Percentiles rank a stretch among this genome's conserved stretches.
Evolutionary conservation across 495 filamentous ascomycete genomes (phyloP).

Genomic region (Cladorrhinum samala): DNA sequence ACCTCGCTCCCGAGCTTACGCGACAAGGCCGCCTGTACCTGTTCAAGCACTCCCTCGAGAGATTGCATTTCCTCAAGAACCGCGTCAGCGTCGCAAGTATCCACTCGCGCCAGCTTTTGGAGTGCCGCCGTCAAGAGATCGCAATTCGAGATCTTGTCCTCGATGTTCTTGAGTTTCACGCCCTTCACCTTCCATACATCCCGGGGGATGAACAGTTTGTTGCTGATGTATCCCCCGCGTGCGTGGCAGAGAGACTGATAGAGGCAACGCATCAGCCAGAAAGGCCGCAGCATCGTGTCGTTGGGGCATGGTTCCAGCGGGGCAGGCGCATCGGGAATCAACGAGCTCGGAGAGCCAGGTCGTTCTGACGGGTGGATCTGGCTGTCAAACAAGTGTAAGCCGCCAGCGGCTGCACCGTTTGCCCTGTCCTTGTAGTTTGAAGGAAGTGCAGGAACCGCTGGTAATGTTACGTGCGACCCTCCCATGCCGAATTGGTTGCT

Average conservation of each 20-base stretch:
- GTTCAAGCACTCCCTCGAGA: slow-evolving; percentile 82
- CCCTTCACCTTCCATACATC: slow-evolving; percentile 93
- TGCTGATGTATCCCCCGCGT: slow-evolving; percentile 85
- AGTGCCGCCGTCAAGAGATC: slow-evolving; percentile 88
- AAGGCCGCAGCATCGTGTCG: slow-evolving; percentile 78
- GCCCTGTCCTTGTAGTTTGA: slow-evolving; percentile 46
- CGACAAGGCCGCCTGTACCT: slow-evolving; percentile 65
- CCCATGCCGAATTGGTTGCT: slow-evolving; percentile 54
- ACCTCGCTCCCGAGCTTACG: slow-evolving; percentile 91
- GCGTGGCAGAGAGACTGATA: slow-evolving; percentile 91
- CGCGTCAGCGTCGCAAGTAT: slow-evolving; percentile 82
- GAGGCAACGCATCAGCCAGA: slow-evolving; percentile 91
- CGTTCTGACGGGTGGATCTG: slow-evolving; percentile 70
- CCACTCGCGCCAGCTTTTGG: slow-evolving; percentile 72
- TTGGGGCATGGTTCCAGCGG: slow-evolving; percentile 89
- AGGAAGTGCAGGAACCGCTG: slow-evolving; percentile 55
- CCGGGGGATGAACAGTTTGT: slow-evolving; percentile 80
- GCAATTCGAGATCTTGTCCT: slow-evolving; percentile 93
- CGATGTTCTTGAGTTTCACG: slow-evolving; percentile 81
- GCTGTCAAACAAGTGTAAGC: slow-evolving; percentile 76
- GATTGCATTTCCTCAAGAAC: slow-evolving; percentile 92
- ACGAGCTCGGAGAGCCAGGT: slow-evolving; percentile 60
- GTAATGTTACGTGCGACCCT: slow-evolving; percentile 30
- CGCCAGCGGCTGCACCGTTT: slow-evolving; percentile 53
- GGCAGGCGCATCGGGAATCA: slow-evolving; percentile 50